Evolutionary conservation across 1,139 yeast genomes (phyloP).

Genomic region (Saccharomyces hybrid): DNA sequence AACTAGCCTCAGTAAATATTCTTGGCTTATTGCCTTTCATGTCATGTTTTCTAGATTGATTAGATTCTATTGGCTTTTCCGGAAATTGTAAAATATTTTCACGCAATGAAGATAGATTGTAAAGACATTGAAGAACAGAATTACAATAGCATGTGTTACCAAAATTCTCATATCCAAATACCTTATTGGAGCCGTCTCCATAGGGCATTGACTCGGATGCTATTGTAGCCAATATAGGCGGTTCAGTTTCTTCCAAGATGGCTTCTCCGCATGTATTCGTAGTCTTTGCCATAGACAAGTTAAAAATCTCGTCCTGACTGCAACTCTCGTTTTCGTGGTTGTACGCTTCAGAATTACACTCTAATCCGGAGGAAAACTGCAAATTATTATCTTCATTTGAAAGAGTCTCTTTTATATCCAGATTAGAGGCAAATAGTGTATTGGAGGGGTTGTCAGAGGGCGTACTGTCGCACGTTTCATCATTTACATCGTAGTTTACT

Average conservation of each 20-base stretch:
- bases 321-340: background rate
- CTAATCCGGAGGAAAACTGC: background rate
- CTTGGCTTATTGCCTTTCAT: slow-evolving; percentile 40
- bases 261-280: background rate
- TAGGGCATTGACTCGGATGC: slow-evolving; percentile 26
- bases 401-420: background rate
- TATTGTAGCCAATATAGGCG: background rate
- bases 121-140: slow-evolving; percentile 77
- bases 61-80: slow-evolving; percentile 18
- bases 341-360: background rate
- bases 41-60: slow-evolving; percentile 32
- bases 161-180: slow-evolving; percentile 89
- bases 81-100: slow-evolving; percentile 44
- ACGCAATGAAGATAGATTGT: slow-evolving; percentile 61
- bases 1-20: slow-evolving; percentile 33
- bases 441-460: background rate
- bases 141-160: slow-evolving; percentile 91
- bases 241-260: background rate
- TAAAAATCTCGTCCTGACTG: background rate
- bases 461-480: background rate
- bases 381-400: background rate
- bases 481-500: background rate
- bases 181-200: slow-evolving; percentile 60
- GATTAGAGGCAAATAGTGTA: background rate
- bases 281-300: background rate